phyloP scores from a whole-genome alignment of 495 filamentous ascomycete species.

The Aspergillus avenaceus region DNA sequence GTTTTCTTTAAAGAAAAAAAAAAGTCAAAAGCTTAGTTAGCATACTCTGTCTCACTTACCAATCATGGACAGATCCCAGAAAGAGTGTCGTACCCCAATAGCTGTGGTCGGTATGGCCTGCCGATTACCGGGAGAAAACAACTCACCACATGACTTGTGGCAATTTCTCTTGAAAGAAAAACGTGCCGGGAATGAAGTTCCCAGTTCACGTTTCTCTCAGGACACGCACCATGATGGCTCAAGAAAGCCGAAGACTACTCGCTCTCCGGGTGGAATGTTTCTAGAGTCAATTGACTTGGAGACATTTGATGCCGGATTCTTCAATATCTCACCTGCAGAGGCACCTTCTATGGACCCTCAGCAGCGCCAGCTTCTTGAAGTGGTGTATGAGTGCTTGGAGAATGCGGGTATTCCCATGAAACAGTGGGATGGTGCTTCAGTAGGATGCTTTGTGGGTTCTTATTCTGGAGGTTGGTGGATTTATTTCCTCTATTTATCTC shows the following conservation, averaged over 20 bases:
- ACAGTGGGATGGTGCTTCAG: slow-evolving; percentile 15
- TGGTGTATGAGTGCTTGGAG: slow-evolving; percentile 48
- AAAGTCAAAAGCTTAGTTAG: too few relatives aligned
- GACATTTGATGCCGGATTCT: slow-evolving; percentile 5
- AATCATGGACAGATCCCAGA: too few relatives aligned
- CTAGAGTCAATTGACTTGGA: slow-evolving; percentile 1
- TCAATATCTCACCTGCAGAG: background rate
- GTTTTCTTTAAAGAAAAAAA: too few relatives aligned
- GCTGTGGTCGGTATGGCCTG: slow-evolving; percentile 6
- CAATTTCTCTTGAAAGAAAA: slow-evolving; percentile 1
- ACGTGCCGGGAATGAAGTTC: background rate
- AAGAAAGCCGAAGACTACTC: background rate
- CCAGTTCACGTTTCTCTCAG: background rate
- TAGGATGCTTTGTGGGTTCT: slow-evolving; percentile 21
- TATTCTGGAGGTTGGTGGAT: slow-evolving; percentile 10
- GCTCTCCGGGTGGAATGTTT: slow-evolving; percentile 8
- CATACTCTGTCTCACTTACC: too few relatives aligned
- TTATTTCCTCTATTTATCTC: background rate
- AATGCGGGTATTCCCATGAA: slow-evolving; percentile 38
- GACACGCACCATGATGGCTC: slow-evolving; percentile 3
- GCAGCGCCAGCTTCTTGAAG: slow-evolving; percentile 40
- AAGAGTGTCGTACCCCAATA: too few relatives aligned
- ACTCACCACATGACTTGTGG: background rate
- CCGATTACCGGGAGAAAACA: slow-evolving; percentile 7
- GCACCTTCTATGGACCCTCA: slow-evolving; percentile 20